Evolutionary conservation across 768 basidiomycete genomes (phyloP).

Genomic region (Termitomyces sp.): DNA sequence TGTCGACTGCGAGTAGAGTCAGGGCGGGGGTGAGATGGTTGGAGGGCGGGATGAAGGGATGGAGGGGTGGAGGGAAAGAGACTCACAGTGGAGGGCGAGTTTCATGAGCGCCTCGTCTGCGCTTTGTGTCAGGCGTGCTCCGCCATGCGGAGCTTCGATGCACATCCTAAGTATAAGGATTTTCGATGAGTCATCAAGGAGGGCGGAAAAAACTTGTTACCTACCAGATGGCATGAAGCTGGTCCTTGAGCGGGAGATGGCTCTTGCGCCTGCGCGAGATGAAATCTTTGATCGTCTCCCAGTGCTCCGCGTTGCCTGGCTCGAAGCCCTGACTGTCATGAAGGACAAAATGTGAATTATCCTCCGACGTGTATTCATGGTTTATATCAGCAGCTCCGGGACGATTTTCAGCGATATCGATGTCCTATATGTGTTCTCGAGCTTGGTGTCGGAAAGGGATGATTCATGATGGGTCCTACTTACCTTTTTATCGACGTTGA

Average conservation of each 20-base stretch:
- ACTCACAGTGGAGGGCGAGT: neutral
- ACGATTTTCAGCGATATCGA: neutral
- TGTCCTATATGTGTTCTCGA: neutral
- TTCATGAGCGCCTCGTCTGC: neutral
- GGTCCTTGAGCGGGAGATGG: neutral
- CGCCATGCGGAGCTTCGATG: neutral
- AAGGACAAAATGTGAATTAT: neutral
- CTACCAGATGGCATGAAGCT: constrained; percentile 1
- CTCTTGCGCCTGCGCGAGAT: neutral
- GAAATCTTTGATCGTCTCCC: neutral
- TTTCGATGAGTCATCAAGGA: neutral
- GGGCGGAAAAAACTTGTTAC: neutral
- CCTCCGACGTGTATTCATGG: neutral
- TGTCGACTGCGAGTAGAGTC: neutral
- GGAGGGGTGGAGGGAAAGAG: no score
- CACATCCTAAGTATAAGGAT: neutral
- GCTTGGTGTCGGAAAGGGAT: no score
- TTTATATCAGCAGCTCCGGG: neutral
- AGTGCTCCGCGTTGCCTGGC: neutral
- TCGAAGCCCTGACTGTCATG: constrained; percentile 2
- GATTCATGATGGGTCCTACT: no score
- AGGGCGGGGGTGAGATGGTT: neutral
- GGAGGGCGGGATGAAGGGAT: no score
- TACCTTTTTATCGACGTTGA: neutral
- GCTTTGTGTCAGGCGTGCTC: neutral